Evolutionary conservation across 129 eudicot genomes (phyloP).

Genomic region (sunflower (Helianthus annuus)): DNA sequence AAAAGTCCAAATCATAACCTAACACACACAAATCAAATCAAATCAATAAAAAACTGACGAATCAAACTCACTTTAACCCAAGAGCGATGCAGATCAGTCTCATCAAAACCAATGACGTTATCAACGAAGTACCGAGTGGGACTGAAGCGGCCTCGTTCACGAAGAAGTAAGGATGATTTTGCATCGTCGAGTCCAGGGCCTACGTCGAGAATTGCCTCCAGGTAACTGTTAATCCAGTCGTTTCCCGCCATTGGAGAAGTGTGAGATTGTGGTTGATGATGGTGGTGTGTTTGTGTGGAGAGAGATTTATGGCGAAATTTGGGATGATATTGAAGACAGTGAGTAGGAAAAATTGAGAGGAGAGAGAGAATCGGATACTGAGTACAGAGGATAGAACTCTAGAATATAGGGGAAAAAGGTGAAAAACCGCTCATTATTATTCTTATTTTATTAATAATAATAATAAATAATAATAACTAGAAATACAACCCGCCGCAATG

Average conservation of each 20-base stretch:
- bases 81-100: constrained; percentile 98
- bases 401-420: constrained; percentile 24
- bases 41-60: not conserved
- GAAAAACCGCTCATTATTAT: constrained; percentile 11
- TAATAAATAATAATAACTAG: no score
- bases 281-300: constrained; percentile 17
- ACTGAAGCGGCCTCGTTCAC: constrained; percentile 93
- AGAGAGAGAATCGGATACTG: constrained; percentile 29
- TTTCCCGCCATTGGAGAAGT: constrained; percentile 78
- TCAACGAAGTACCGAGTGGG: constrained; percentile 95
- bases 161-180: constrained; percentile 71
- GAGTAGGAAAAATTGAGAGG: constrained; percentile 10
- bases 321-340: not conserved
- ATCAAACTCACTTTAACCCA: constrained; percentile 55
- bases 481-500: no score
- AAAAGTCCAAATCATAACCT: no score
- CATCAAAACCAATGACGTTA: constrained; percentile 95
- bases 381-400: constrained; percentile 19
- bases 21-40: not conserved
- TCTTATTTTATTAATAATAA: no score
- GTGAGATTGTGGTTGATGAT: not conserved
- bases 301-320: constrained; percentile 22
- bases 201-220: constrained; percentile 94
- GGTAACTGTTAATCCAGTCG: constrained; percentile 98
- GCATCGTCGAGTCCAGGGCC: constrained; percentile 86